These are phyloP conservation scores for Aspergillus unguis DNA, from an alignment of 2,329 filamentous ascomycete genomes.

Conservation along the genomic window DNA sequence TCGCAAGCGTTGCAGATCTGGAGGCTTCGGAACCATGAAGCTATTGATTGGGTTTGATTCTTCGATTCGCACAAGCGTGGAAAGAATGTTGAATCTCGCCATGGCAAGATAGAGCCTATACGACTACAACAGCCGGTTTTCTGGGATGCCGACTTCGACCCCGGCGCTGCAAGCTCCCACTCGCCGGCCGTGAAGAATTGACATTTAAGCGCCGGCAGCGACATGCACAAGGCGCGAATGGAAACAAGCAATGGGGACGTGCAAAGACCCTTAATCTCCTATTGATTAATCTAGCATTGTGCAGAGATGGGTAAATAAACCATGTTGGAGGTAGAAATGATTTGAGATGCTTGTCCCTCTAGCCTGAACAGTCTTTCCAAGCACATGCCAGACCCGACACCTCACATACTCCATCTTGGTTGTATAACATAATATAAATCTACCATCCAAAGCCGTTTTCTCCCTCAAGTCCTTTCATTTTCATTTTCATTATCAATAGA, in stretches of 20 bases:
- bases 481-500: conserved; percentile 1
- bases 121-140: neutral
- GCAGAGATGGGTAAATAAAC: neutral
- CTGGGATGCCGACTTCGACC: neutral
- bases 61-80: neutral
- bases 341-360: neutral
- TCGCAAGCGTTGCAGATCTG: conserved; percentile 2
- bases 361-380: neutral
- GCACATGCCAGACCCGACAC: too few species aligned
- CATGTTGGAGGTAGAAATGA: neutral
- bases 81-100: too few species aligned
- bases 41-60: conserved; percentile 7
- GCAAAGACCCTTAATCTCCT: conserved; percentile 2
- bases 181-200: neutral
- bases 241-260: conserved; percentile 11
- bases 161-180: neutral
- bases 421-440: too few species aligned
- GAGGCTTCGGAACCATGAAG: neutral
- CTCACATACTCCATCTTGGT: too few species aligned
- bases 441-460: too few species aligned
- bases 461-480: too few species aligned
- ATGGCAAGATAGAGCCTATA: too few species aligned
- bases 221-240: conserved; percentile 9
- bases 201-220: conserved; percentile 5
- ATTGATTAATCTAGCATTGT: neutral